phyloP scores from a whole-genome alignment of 345 rosid species.

The Gossypium sturtianum region DNA sequence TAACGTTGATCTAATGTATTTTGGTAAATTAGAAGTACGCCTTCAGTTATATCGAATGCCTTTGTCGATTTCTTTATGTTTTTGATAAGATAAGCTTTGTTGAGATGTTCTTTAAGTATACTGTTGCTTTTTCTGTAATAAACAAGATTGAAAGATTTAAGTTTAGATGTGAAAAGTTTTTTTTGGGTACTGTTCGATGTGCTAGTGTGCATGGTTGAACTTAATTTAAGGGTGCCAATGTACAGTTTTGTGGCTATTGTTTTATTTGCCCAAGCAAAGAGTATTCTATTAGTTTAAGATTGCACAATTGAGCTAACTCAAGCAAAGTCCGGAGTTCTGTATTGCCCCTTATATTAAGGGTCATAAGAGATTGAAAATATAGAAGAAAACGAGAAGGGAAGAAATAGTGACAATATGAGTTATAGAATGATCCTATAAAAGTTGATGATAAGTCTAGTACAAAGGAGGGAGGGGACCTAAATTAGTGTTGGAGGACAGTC shows the following conservation, averaged over 20 bases:
- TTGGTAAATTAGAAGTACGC: neutral
- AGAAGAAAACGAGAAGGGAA: neutral
- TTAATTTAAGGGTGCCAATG: neutral
- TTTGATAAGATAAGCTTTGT: neutral
- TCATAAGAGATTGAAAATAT: neutral
- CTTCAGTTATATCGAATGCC: neutral
- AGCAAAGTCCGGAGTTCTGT: neutral
- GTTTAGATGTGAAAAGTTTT: neutral
- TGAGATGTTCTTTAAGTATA: neutral
- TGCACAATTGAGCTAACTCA: neutral
- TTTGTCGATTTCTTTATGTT: neutral
- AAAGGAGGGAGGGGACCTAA: neutral
- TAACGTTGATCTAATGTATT: slow-evolving; percentile 18
- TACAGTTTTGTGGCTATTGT: neutral
- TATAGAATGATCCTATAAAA: neutral
- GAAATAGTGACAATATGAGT: neutral
- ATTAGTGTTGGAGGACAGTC: neutral
- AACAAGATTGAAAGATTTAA: slow-evolving; percentile 2
- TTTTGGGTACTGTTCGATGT: neutral
- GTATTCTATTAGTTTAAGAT: neutral
- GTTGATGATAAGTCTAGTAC: neutral
- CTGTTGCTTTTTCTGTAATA: neutral
- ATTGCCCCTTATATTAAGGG: neutral
- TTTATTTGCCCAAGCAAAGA: neutral
- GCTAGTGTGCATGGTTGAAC: neutral